Conservation (phyloP, 306 rosid species). For the Hippophae tibetana region DNA sequence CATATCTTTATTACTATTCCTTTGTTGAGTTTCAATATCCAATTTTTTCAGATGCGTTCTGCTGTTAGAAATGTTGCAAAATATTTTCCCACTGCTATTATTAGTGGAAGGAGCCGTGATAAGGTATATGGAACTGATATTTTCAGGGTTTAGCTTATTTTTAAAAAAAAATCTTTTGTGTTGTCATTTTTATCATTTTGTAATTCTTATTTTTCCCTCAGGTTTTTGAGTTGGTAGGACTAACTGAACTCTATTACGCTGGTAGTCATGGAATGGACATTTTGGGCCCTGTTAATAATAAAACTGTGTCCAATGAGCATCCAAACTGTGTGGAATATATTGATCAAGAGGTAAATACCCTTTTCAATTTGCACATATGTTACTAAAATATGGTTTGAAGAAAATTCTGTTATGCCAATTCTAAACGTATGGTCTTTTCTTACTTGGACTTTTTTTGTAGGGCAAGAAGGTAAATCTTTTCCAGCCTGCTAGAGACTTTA, state of each 20-base stretch:
- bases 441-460: constrained; percentile 25
- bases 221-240: constrained; percentile 80
- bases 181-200: not conserved
- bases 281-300: constrained; percentile 44
- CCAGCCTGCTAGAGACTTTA: constrained; percentile 83
- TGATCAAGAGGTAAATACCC: constrained; percentile 36
- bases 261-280: constrained; percentile 99
- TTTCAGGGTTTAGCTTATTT: not conserved
- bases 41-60: constrained; percentile 55
- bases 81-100: constrained; percentile 76
- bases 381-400: not conserved
- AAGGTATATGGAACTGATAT: constrained; percentile 33
- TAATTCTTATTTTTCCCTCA: constrained; percentile 15
- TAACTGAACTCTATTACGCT: constrained; percentile 90
- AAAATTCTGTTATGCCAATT: not conserved
- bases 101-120: constrained; percentile 88
- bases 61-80: constrained; percentile 54
- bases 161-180: not conserved
- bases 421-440: not conserved
- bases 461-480: constrained; percentile 69
- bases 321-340: constrained; percentile 44
- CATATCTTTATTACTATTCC: not conserved
- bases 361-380: not conserved
- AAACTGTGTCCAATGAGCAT: constrained; percentile 24
- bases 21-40: not conserved